phyloP scores from a whole-genome alignment of 1,139 yeast genomes.

The Kurtzmaniella quercitrusa region DNA sequence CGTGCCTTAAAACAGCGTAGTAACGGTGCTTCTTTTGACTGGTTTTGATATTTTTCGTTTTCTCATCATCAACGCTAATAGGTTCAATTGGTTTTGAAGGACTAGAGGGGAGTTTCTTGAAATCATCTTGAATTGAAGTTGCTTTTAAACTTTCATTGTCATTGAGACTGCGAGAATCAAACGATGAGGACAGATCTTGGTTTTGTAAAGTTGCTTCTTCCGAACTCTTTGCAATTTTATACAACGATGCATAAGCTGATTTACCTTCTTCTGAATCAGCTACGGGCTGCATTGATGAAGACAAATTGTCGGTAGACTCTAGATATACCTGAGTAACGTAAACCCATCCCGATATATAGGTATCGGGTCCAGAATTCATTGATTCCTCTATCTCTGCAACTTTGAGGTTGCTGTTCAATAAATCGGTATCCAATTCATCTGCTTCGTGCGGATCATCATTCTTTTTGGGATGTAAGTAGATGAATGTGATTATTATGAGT shows the following conservation, averaged over 20 bases:
- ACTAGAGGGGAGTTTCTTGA: background rate
- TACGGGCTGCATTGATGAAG: conserved; percentile 30
- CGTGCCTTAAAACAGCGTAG: conserved; percentile 72
- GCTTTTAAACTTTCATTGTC: background rate
- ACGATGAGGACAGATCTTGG: background rate
- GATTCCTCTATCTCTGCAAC: conserved; percentile 64
- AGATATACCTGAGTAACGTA: conserved; percentile 77
- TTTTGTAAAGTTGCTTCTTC: conserved; percentile 8
- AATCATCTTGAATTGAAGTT: background rate
- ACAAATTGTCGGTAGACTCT: conserved; percentile 38
- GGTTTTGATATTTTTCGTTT: conserved; percentile 10
- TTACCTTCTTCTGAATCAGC: conserved; percentile 40
- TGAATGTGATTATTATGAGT: conserved; percentile 32
- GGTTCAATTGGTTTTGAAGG: background rate
- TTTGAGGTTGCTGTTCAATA: conserved; percentile 30
- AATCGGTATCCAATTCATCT: conserved; percentile 11
- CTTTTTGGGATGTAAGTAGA: conserved; percentile 32
- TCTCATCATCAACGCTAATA: conserved; percentile 10
- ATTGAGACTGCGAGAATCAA: background rate
- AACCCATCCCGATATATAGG: conserved; percentile 75
- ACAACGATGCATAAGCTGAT: conserved; percentile 57
- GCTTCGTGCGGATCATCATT: background rate
- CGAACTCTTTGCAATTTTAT: conserved; percentile 48
- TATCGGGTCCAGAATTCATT: conserved; percentile 56
- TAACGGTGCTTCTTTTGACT: conserved; percentile 54